A percentile compares a stretch with the other conserved stretches of the same genome.
Conservation (phyloP, 2,329 filamentous ascomycete species). For the Paradendryphiella salina region DNA sequence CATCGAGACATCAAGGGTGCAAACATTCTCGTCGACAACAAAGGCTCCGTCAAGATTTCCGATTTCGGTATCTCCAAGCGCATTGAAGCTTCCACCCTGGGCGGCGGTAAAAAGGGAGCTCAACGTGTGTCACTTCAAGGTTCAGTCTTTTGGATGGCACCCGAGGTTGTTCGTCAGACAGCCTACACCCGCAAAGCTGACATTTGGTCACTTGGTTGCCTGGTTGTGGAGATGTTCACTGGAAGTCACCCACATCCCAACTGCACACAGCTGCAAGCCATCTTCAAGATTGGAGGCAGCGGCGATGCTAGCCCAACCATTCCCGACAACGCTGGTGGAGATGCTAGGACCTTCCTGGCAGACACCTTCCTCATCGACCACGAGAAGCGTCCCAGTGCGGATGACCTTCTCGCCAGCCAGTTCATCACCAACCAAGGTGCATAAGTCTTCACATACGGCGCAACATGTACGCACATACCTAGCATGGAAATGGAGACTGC, state of each 20-base stretch:
- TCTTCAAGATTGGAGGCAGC: slow-evolving; percentile 92
- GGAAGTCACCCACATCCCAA: slow-evolving; percentile 95
- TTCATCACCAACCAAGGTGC: slow-evolving; percentile 72
- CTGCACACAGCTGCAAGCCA: slow-evolving; percentile 94
- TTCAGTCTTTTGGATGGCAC: slow-evolving; percentile 99
- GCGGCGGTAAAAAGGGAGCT: slow-evolving; percentile 37
- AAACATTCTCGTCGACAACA: slow-evolving; percentile 98
- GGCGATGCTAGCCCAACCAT: slow-evolving; percentile 85
- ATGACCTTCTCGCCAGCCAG: slow-evolving; percentile 81
- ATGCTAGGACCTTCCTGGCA: slow-evolving; percentile 79
- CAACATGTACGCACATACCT: slow-evolving; percentile 5
- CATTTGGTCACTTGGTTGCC: slow-evolving; percentile 95
- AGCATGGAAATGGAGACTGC: slow-evolving; percentile 13
- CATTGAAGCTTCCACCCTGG: slow-evolving; percentile 84
- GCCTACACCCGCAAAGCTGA: slow-evolving; percentile 98
- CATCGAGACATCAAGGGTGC: slow-evolving; percentile 99
- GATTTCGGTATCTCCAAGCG: slow-evolving; percentile 99
- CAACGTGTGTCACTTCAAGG: slow-evolving; percentile 80
- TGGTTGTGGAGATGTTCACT: slow-evolving; percentile 99
- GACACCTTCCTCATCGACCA: slow-evolving; percentile 96
- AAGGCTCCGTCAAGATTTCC: slow-evolving; percentile 97
- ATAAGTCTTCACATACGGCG: slow-evolving; percentile 17
- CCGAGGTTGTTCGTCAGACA: slow-evolving; percentile 96
- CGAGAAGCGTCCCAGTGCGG: slow-evolving; percentile 86
- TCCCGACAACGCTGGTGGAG: slow-evolving; percentile 80